Evolutionary conservation across 2,329 filamentous ascomycete species (phyloP).

Genomic region (Keithomyces neogunnii): DNA sequence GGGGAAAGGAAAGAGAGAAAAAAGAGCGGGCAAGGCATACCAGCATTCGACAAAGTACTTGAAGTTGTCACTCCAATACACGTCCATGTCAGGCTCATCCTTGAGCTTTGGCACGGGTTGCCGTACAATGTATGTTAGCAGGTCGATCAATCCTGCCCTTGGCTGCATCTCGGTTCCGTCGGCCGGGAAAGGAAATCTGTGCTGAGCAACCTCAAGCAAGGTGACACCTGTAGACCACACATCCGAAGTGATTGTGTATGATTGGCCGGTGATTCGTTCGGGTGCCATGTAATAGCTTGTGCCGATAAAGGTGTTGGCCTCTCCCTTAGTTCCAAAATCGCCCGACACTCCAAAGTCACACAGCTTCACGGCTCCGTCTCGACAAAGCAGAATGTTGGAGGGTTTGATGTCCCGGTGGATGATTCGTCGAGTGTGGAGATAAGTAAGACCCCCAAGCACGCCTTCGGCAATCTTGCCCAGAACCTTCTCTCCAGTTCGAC

Average conservation of each 20-base stretch:
- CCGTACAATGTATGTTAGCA: constrained; percentile 93
- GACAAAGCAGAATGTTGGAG: constrained; percentile 89
- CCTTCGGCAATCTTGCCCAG: constrained; percentile 94
- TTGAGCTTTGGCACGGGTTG: constrained; percentile 93
- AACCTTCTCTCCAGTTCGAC: constrained; percentile 93
- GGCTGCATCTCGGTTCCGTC: constrained; percentile 95
- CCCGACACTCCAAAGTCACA: constrained; percentile 98
- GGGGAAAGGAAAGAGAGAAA: constrained; percentile 11
- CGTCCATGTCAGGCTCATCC: constrained; percentile 81
- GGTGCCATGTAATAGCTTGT: constrained; percentile 99
- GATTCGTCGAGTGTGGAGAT: constrained; percentile 91
- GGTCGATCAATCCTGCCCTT: constrained; percentile 82
- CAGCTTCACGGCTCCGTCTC: constrained; percentile 88
- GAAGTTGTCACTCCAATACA: constrained; percentile 94
- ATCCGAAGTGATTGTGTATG: constrained; percentile 96
- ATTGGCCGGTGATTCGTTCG: constrained; percentile 93
- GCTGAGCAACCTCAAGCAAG: constrained; percentile 96
- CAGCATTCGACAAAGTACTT: constrained; percentile 99
- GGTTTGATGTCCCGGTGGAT: constrained; percentile 99
- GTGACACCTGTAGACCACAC: constrained; percentile 98
- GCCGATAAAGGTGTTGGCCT: constrained; percentile 97
- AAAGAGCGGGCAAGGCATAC: constrained; percentile 46
- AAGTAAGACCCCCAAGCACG: constrained; percentile 86
- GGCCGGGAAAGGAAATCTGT: constrained; percentile 95
- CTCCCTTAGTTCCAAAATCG: constrained; percentile 96